phyloP scores from a whole-genome alignment of 2,329 filamentous ascomycete genomes.

The Trichoderma aggressivum region DNA sequence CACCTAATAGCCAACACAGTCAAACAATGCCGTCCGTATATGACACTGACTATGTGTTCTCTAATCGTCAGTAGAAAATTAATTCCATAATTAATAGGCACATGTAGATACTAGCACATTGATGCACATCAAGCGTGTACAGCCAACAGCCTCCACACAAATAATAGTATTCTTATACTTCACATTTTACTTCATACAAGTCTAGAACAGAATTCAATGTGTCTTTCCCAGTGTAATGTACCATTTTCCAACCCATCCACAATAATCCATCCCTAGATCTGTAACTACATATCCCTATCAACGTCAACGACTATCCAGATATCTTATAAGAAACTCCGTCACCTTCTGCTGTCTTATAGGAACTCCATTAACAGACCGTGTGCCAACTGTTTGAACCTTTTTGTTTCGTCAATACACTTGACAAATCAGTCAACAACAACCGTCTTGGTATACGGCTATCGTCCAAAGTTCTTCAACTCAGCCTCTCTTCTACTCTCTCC shows the following conservation, averaged over 20 bases:
- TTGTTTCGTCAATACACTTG: not conserved
- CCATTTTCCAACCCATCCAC: not conserved
- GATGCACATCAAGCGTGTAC: not conserved
- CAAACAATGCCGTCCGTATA: not conserved
- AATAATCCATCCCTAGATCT: not conserved
- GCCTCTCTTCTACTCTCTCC: not conserved
- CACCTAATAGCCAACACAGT: not conserved
- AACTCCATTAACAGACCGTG: not conserved
- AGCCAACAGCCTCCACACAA: not conserved
- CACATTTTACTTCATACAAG: not conserved
- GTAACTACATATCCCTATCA: not conserved
- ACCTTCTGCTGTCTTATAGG: no score
- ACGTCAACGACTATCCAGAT: not conserved
- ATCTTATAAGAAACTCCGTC: not conserved
- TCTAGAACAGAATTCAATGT: rapidly evolving
- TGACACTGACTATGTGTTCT: not conserved
- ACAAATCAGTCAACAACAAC: not conserved
- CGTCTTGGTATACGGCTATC: no score
- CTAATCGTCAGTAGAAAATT: not conserved
- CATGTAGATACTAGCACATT: not conserved
- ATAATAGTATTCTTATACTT: not conserved
- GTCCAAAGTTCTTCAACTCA: not conserved
- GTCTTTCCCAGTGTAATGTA: not conserved
- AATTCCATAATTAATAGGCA: not conserved
- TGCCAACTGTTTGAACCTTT: not conserved